Evolutionary conservation across 2,329 filamentous ascomycete genomes (phyloP), one percentile per base, ranked within the genome.

Genomic region (Fusarium papillatum): DNA sequence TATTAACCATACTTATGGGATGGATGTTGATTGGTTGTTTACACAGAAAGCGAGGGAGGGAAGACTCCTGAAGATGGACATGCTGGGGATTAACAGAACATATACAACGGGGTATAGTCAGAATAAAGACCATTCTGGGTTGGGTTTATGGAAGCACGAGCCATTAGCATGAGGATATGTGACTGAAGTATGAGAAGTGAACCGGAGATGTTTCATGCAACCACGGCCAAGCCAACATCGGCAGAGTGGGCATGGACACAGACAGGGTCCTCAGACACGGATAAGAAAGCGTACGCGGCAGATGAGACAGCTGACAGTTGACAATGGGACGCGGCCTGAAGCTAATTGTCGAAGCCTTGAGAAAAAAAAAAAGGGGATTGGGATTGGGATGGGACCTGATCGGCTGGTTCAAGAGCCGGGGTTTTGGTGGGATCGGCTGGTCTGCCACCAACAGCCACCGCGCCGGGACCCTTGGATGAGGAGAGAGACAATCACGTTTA

Each of bases 401-500:
- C 66, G 29, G 43, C 50, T 60, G 16, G 53, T 53, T 66, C 17
- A 41, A 69, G 63, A 71, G 38, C 70, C 53, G 62, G 68, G 73
- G 62, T 73, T 22, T 65, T 31, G 53, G 64, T 48, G 43, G 62
- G 70, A 66, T 62, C 55, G 55, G 41, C 65, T 66, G 46, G 61
- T 50, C 67, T 69, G 57, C 66, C 66, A 69, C 53, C 64, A 65
- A 66, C 65, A 74, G 76, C 76, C 73, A 73, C 69, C 61, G 60
- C 50, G 62, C 43, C 39, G 29, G 59, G 65, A 61, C 73, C 70
- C 74, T 59, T 39, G 64, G 70, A 34, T n/a, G 53, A 60, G 39
- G n/a, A 70, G 55, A 43, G 26, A 75, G 60, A 72, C 60, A 71
- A 57, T 53, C 60, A 67, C 38, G 74, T 76, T 78, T 76, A 69